phyloP scores from a whole-genome alignment of 306 rosid species.

The Benincasa hispida region DNA sequence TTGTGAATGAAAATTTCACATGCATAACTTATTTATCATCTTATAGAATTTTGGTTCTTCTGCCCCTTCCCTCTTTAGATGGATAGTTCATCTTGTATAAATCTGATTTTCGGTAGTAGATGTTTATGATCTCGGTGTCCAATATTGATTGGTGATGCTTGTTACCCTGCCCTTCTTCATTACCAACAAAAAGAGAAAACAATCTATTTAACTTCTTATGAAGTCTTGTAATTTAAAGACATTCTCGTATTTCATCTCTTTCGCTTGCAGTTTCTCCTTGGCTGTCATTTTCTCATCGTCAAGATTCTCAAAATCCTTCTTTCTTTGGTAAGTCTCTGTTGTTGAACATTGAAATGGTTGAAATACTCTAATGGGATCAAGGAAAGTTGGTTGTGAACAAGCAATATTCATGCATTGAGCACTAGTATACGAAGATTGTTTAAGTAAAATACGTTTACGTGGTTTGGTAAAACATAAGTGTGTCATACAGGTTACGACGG shows the following conservation, averaged over 20 bases:
- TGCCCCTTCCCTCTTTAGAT: too few species aligned
- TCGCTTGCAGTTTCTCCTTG: neutral
- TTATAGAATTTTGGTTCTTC: too few species aligned
- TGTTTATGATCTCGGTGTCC: too few species aligned
- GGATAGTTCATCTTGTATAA: too few species aligned
- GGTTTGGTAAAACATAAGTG: neutral
- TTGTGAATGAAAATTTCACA: too few species aligned
- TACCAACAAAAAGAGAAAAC: too few species aligned
- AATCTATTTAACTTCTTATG: too few species aligned
- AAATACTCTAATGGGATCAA: neutral
- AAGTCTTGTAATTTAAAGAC: constrained; percentile 6
- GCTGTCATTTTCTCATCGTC: neutral
- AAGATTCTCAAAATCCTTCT: neutral
- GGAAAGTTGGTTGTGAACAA: neutral
- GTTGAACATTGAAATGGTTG: neutral
- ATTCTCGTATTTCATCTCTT: neutral
- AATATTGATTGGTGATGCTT: too few species aligned
- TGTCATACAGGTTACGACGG: too few species aligned
- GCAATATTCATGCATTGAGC: neutral
- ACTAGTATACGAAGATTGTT: neutral
- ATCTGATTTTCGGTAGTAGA: too few species aligned
- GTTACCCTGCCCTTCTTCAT: too few species aligned
- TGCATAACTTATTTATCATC: too few species aligned
- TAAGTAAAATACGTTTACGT: neutral
- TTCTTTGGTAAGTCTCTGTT: neutral